Evolutionary conservation across 352 stramenopile genomes (phyloP).

Genomic region (Pythium utonaiense): DNA sequence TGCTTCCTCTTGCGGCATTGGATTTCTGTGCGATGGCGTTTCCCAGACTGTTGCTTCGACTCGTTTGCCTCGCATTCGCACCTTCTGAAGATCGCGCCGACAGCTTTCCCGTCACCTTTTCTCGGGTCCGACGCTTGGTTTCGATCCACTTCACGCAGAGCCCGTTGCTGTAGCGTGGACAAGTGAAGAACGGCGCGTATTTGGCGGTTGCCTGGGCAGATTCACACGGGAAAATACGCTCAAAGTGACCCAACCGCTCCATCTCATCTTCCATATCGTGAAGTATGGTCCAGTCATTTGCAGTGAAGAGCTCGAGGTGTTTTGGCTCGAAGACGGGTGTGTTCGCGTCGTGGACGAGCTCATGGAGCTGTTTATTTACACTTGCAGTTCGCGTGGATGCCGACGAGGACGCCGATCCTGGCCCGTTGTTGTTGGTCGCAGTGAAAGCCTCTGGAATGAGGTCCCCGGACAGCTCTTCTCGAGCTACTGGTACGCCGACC

Average conservation of each 20-base stretch:
- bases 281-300: constrained; percentile 57
- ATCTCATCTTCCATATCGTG: constrained; percentile 71
- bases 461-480: constrained; percentile 27
- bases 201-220: constrained; percentile 16
- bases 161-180: constrained; percentile 54
- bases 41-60: constrained; percentile 14
- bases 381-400: constrained; percentile 4
- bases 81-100: neutral
- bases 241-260: constrained; percentile 63
- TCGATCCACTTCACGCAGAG: constrained; percentile 64
- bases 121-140: constrained; percentile 21
- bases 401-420: neutral
- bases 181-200: constrained; percentile 55
- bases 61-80: neutral
- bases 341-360: constrained; percentile 46
- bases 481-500: constrained; percentile 52
- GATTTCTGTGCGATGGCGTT: neutral
- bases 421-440: constrained; percentile 1
- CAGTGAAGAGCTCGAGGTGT: constrained; percentile 52
- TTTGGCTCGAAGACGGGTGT: constrained; percentile 36
- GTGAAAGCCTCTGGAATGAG: constrained; percentile 23
- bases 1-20: neutral
- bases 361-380: constrained; percentile 52
- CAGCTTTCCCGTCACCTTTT: neutral
- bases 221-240: constrained; percentile 56